Evolutionary conservation across 345 rosid species (phyloP), one percentile per base, ranked within the genome.

Genomic region (Punica granatum): DNA sequence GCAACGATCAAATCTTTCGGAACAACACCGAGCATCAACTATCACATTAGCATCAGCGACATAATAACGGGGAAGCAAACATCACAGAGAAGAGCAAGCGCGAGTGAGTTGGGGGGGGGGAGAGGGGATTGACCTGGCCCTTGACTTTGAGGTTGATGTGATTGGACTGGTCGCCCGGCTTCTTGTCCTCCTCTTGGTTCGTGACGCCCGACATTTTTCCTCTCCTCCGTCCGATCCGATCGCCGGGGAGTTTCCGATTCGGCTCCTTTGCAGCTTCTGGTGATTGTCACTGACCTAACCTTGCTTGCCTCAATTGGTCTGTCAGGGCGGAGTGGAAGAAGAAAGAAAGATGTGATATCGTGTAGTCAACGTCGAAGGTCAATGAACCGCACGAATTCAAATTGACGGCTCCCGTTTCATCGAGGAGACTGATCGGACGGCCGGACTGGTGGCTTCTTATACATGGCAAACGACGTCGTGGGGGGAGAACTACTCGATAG

Each of bases 71-170:
- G 66, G 66, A 43, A 36, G 18, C 26, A 63, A 37, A 21, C 66
- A 10, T 36, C 67, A 33, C 8, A 12, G n/a, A 65, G 32, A 7
- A 46, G 4, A 36, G 35, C 1, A n/a, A n/a, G n/a, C n/a, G n/a
- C n/a, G 3, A 28, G 14, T 4, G 26, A 19, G 16, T 19, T 9
- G 10, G 23, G 30, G 37, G n/a, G 54, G 33, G 33, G 26, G 66
- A 2, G 43, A n/a, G 63, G 13, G 31, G 71, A n/a, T 41, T 15
- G 63, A 91, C 98, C 96, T 92, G 96, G 46, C 96, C 92, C 77
- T 91, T 88, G 72, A 91, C 97, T 70, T 91, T 91, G 51, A 91
- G 96, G 31, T 89, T 89, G 80, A 91, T 87, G 76, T 89, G 96
- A 31, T 79, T 88, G 13, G 85, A 70, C 69, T 84, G 86, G 32